Evolutionary conservation across 768 basidiomycete species (phyloP), one percentile per base, ranked within the genome.

Genomic region (Kwoniella newhampshirensis): DNA sequence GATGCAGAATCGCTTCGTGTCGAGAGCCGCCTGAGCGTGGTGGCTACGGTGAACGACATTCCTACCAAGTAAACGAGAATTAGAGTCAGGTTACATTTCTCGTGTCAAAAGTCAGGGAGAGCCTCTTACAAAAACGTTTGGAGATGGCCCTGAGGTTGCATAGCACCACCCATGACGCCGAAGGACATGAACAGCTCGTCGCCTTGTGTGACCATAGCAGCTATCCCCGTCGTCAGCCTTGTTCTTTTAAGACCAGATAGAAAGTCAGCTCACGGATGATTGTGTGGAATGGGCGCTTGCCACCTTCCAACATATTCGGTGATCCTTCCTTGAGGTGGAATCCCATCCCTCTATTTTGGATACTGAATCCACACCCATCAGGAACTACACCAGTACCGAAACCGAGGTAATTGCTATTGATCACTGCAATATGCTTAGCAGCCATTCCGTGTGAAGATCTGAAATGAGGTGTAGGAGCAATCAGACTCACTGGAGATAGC

Each of bases 321-420:
- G 94, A 92, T 2, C 82, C 83, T 50, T 87, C 82, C 51, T 81
- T 80, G 20, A 94, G 80, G 11, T 83, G 79, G 73, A 97, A 97
- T 9, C 87, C 86, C 18, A 83, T 80, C 0, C 93, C 92, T 54
- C 93, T 82, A 75, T 92, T 93, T 76, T 97, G 92, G 17, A 97
- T 81, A 1, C 90, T 92, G 73, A 97, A 97, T 0, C 92, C 92
- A 64, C 91, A 93, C 0, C 86, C 89, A 62, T 87, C 85, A 0
- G 92, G 93, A 28, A 97, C 79, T 27, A 91, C 91, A 85, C 44
- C 59, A 23, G 89, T 91, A 27, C 92, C 92, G 66, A 93, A 94
- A 2, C 89, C 88, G 62, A 85, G 83, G 68, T 90, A 93, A 71
- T 91, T 92, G 70, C 88, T 89, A 72, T 91, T 89, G 52, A 60